These are phyloP conservation scores for Candida ficus DNA, from an alignment of 805 yeast species.

Conservation along the genomic window DNA sequence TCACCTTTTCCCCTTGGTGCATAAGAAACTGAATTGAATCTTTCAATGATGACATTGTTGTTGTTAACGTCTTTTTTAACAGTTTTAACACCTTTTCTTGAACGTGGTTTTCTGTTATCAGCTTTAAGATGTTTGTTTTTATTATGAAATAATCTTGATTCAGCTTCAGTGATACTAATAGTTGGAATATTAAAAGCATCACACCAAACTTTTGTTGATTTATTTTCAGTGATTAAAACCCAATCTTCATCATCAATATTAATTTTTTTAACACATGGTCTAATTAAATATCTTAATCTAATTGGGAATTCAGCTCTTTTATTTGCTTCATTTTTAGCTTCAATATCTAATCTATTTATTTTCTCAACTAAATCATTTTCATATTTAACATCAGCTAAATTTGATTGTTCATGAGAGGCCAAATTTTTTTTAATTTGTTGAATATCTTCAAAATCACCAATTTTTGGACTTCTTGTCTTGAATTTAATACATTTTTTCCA, in stretches of 20 bases:
- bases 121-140: constrained; percentile 7
- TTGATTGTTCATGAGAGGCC: background rate
- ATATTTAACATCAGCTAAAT: background rate
- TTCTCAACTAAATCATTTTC: constrained; percentile 6
- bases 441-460: constrained; percentile 41
- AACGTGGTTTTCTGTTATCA: background rate
- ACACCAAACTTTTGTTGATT: constrained; percentile 48
- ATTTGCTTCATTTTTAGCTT: constrained; percentile 2
- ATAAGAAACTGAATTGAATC: constrained; percentile 42
- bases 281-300: constrained; percentile 47
- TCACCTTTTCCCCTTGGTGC: constrained; percentile 60
- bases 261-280: constrained; percentile 54
- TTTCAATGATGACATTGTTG: constrained; percentile 32
- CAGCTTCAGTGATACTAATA: constrained; percentile 47
- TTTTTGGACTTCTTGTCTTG: constrained; percentile 40
- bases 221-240: constrained; percentile 60
- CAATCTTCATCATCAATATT: constrained; percentile 38
- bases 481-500: constrained; percentile 46
- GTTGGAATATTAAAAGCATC: constrained; percentile 48
- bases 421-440: background rate
- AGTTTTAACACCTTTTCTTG: background rate
- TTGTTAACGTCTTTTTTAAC: constrained; percentile 1
- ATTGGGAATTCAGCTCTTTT: constrained; percentile 43
- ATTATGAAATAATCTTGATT: constrained; percentile 19
- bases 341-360: background rate